Conservation (phyloP, 1,284 basidiomycete species). For the Ceratobasidium sp. region DNA sequence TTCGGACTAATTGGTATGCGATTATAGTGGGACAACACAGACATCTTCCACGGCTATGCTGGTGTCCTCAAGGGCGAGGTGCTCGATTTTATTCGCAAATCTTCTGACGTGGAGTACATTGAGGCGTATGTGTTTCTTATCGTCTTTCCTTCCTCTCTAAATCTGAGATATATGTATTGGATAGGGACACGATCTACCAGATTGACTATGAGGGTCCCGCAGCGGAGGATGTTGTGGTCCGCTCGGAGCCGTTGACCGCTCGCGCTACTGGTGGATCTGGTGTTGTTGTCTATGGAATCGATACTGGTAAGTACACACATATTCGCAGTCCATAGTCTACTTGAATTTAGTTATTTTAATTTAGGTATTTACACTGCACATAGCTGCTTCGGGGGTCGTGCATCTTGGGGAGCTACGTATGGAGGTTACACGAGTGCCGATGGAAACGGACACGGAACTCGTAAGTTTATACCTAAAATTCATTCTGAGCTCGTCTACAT, state of each 20-base stretch:
- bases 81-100: constrained; percentile 41
- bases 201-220: constrained; percentile 24
- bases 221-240: constrained; percentile 8
- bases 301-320: constrained; percentile 30
- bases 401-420: constrained; percentile 45
- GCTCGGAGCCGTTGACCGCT: not conserved
- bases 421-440: constrained; percentile 26
- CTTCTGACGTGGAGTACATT: constrained; percentile 47
- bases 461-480: not conserved
- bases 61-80: constrained; percentile 44
- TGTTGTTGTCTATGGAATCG: constrained; percentile 46
- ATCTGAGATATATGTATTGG: not conserved
- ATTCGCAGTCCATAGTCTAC: too few species aligned
- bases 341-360: not conserved
- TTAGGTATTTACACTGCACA: constrained; percentile 50
- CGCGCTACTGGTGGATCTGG: constrained; percentile 23
- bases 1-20: not conserved
- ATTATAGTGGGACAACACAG: constrained; percentile 32
- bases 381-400: constrained; percentile 38
- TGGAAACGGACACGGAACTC: constrained; percentile 46
- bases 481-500: too few species aligned
- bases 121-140: constrained; percentile 30
- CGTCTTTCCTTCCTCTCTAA: not conserved
- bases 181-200: constrained; percentile 38
- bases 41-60: constrained; percentile 48